Evolutionary conservation across 495 filamentous ascomycete genomes (phyloP).

Genomic region (Lophiotrema nucula): DNA sequence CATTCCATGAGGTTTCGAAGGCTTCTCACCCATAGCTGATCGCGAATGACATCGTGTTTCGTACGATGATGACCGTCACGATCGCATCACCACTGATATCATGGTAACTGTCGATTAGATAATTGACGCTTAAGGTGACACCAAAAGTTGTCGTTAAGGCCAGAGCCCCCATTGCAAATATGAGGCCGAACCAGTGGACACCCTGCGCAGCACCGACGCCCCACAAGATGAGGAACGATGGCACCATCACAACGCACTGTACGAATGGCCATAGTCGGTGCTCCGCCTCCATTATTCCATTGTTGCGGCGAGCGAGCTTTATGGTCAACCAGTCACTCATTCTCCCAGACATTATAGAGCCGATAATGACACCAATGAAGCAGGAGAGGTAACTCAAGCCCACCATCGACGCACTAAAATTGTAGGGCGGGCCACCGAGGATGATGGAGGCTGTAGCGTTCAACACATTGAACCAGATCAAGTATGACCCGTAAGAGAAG

Average conservation of each 20-base stretch:
- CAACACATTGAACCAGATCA: slow-evolving; percentile 43
- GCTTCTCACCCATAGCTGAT: slow-evolving; percentile 59
- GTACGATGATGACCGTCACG: slow-evolving; percentile 61
- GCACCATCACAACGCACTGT: slow-evolving; percentile 54
- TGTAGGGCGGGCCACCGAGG: slow-evolving; percentile 43
- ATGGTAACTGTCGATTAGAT: slow-evolving; percentile 63
- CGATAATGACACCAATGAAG: slow-evolving; percentile 46
- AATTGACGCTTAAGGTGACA: slow-evolving; percentile 59
- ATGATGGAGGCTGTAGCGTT: slow-evolving; percentile 38
- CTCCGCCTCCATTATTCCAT: slow-evolving; percentile 40
- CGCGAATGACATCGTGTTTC: slow-evolving; percentile 66
- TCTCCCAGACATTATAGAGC: slow-evolving; percentile 42
- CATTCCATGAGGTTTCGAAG: no score
- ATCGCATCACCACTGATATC: slow-evolving; percentile 63
- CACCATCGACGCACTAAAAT: slow-evolving; percentile 42
- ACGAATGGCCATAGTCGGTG: slow-evolving; percentile 64
- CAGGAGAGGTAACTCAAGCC: slow-evolving; percentile 45
- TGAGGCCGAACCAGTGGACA: slow-evolving; percentile 49
- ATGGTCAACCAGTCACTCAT: slow-evolving; percentile 47
- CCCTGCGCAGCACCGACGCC: slow-evolving; percentile 63
- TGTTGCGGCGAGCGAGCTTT: slow-evolving; percentile 44
- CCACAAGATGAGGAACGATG: slow-evolving; percentile 61
- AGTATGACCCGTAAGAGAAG: slow-evolving; percentile 40
- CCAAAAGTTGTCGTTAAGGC: slow-evolving; percentile 59
- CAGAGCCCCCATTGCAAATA: slow-evolving; percentile 62